These are phyloP conservation scores for Cryptococcus deneoformans DNA, from an alignment of 1,284 basidiomycete genomes.

Conservation along the genomic window DNA sequence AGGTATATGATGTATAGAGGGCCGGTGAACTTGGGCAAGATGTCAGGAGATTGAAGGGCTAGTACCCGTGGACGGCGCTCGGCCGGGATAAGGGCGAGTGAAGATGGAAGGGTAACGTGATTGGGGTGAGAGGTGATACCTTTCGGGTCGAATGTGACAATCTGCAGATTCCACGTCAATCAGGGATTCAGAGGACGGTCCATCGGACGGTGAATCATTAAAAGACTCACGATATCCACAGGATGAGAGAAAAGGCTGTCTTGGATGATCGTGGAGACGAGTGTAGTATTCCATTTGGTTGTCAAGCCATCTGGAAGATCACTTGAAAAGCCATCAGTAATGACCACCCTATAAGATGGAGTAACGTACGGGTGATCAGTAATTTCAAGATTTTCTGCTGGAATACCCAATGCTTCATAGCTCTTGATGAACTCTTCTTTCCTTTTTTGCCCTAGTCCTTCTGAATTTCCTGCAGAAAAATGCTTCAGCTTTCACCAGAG, in stretches of 20 bases:
- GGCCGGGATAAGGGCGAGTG: slow-evolving; percentile 40
- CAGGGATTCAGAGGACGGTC: neutral
- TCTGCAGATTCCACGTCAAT: slow-evolving; percentile 51
- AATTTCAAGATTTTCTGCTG: slow-evolving; percentile 57
- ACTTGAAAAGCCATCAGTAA: slow-evolving; percentile 49
- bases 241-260: slow-evolving; percentile 4
- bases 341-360: neutral
- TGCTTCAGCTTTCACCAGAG: neutral
- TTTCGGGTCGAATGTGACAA: slow-evolving; percentile 81
- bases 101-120: slow-evolving; percentile 70
- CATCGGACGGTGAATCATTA: neutral
- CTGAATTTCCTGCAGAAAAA: slow-evolving; percentile 64
- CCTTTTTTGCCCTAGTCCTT: slow-evolving; percentile 69
- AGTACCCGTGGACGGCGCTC: slow-evolving; percentile 52
- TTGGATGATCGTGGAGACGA: slow-evolving; percentile 4
- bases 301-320: slow-evolving; percentile 75
- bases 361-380: slow-evolving; percentile 68
- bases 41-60: slow-evolving; percentile 60
- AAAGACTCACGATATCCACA: slow-evolving; percentile 8
- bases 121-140: slow-evolving; percentile 90
- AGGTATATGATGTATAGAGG: slow-evolving; percentile 14
- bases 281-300: slow-evolving; percentile 16
- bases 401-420: slow-evolving; percentile 69
- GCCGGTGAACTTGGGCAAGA: slow-evolving; percentile 56
- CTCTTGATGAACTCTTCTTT: slow-evolving; percentile 64